Base-by-base conservation (phyloP, 1,284 basidiomycete genomes). In the Melampsora allii-populina region DNA sequence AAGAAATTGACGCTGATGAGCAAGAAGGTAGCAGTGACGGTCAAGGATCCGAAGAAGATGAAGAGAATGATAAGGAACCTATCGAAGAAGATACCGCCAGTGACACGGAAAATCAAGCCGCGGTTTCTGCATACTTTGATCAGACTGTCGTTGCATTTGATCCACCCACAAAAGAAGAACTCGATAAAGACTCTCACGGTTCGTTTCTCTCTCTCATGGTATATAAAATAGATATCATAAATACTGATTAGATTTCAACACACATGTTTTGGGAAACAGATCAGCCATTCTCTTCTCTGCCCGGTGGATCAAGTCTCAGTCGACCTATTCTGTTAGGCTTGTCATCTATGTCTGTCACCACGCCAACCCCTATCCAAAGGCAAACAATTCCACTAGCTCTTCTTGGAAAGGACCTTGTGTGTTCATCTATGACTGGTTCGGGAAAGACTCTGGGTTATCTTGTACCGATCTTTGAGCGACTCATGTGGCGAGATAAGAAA, bases 401-500 rank as follows among this genome's bases (percentile, higher is more conserved):
- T 17, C 84, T 94, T 19, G 95, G 95, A 67, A 94, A 96, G 80
- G 94, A 98, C 81, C 87, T 98, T 53, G 93, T 98, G 66, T 95
- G 94, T 53, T 90, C 88, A 76, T 94, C 95, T 21, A 91, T 95
- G 12, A 98, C 94, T 10, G 94, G 94, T 77, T 95, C 92, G 4
- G 94, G 94, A 77, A 98, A 98, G 84, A 98, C 94, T 0, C 94
- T 92, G 10, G 94, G 95, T 10, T 98, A 97, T 83, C 89, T 91
- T 80, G 89, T 98, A 76, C 94, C 94, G 53, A 90, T 96, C 82
- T 84, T 98, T 53, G 94, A 98, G 80, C 89, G 94, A 77, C 84
- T 98, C 58, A 75, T 75, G 29, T 75, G 72, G 72, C 56, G 72
- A 42, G 72, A 75, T 56, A 75, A 63, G 48, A 66, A 67, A 75